Conservation (phyloP, 1,139 yeast species). For the Debaryomycetaceae sp. region DNA sequence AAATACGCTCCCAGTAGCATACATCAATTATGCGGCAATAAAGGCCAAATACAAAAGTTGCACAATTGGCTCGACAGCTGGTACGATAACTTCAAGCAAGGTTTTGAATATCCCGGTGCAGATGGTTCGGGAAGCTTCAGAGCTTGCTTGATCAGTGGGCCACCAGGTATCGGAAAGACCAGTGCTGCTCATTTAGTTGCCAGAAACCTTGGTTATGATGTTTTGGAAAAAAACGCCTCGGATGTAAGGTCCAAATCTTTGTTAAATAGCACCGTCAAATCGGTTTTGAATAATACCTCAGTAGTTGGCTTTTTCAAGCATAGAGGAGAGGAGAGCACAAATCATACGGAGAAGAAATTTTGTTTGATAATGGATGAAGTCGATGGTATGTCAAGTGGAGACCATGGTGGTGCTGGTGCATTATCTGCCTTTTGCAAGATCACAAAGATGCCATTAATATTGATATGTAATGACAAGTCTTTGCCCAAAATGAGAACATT, state of each 20-base stretch:
- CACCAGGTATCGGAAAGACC: constrained; percentile 83
- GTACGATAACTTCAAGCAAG: constrained; percentile 55
- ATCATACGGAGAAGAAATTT: constrained; percentile 46
- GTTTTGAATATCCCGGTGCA: constrained; percentile 54
- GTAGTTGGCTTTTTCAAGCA: constrained; percentile 71
- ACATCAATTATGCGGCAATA: constrained; percentile 87
- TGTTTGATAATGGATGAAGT: constrained; percentile 97
- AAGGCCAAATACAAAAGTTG: constrained; percentile 65
- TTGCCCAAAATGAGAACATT: constrained; percentile 96
- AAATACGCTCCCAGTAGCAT: constrained; percentile 82
- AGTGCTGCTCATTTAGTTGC: constrained; percentile 78
- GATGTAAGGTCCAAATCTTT: constrained; percentile 86
- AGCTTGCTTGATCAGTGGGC: constrained; percentile 83
- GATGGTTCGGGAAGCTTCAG: constrained; percentile 66
- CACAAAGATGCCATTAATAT: constrained; percentile 84
- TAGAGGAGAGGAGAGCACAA: constrained; percentile 25
- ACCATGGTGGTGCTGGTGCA: constrained; percentile 97
- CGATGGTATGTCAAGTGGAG: constrained; percentile 99
- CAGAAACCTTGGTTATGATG: constrained; percentile 62
- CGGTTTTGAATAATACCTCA: constrained; percentile 76
- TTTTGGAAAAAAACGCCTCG: constrained; percentile 76
- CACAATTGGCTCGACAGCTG: constrained; percentile 76
- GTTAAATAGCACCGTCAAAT: constrained; percentile 63
- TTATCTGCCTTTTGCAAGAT: constrained; percentile 82
- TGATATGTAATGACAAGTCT: constrained; percentile 90